Evolutionary conservation across 495 filamentous ascomycete species (phyloP).

Genomic region (Geoglossum glabrum): DNA sequence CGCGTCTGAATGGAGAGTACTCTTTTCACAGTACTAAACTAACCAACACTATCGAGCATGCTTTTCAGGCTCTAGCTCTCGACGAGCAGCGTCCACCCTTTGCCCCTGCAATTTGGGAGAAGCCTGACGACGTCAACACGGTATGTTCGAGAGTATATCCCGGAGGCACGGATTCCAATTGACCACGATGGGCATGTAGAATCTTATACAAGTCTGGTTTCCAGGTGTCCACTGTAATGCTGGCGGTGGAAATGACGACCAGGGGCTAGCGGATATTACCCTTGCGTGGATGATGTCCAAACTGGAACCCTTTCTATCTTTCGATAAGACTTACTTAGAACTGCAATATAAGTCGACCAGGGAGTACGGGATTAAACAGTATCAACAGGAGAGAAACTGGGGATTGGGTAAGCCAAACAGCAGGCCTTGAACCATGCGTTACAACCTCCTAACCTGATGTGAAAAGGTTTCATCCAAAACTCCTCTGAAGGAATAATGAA

Average conservation of each 20-base stretch:
- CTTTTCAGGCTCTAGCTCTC: constrained; percentile 38
- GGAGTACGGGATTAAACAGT: neutral
- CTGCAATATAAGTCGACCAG: neutral
- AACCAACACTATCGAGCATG: constrained; percentile 19
- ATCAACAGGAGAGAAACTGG: neutral
- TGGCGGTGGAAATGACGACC: constrained; percentile 23
- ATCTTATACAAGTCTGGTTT: constrained; percentile 30
- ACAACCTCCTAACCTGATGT: neutral
- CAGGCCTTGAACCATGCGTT: neutral
- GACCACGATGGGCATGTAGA: neutral
- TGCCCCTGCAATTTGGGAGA: constrained; percentile 30
- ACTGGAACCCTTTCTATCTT: neutral
- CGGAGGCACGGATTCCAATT: neutral
- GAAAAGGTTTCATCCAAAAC: neutral
- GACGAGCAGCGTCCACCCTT: constrained; percentile 35
- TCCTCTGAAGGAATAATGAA: neutral
- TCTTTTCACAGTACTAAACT: constrained; percentile 1
- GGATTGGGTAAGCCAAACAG: neutral
- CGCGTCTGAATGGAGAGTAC: neutral
- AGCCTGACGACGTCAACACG: neutral
- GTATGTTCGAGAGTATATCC: neutral
- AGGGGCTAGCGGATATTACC: constrained; percentile 1
- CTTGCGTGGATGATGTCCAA: constrained; percentile 5
- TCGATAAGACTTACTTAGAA: neutral
- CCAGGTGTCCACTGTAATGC: constrained; percentile 32